Evolutionary conservation across 139 green algal species (phyloP), one percentile per base, ranked within the genome.

Genomic region (Micractinium sp.): DNA sequence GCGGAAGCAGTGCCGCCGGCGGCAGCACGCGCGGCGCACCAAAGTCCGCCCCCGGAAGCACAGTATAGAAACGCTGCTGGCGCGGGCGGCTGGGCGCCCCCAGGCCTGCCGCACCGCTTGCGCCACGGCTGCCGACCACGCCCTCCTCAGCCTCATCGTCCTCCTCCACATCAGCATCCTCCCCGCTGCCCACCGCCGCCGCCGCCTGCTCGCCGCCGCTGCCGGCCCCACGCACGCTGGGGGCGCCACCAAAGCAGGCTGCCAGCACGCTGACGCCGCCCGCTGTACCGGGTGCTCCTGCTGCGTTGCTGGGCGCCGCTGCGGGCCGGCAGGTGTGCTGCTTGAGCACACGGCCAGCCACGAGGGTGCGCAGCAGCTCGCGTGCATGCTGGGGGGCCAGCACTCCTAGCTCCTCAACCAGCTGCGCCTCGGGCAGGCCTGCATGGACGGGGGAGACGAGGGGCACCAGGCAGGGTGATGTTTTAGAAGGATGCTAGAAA

Each of bases 1-100:
- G 36, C 33, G 74, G 75, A 78, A 90, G 56, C 69, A 90, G 87
- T 53, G 61, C 87, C 47, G 80, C 67, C 25, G 87, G 87, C 74
- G 87, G 87, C 78, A 90, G 56, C 69, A 71, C 36, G 15, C 41
- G 23, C 0, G 47, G 2, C 2, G 56, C 56, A 33, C 79, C 41
- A 36, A 82, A 90, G n/a, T 47, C n/a, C 0, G 78, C 60, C 7
- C 33, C 87, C 15, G 78, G 87, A 33, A 23, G 39, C 33, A 33
- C 69, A 63, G 79, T 81, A 35, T 83, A 90, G 33, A 86, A 82
- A 13, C 87, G 79, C 84, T 88, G 69, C 69, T 29, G 18, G 3
- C 36, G 39, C 27, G 38, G 39, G 63, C 63, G 63, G 16, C 63
- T 87, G 29, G 14, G 29, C 39, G 18, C 29, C 71, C 29, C 29